These are phyloP conservation scores for Tolypocladium capitatum DNA, from an alignment of 2,329 filamentous ascomycete genomes.

Conservation along the genomic window DNA sequence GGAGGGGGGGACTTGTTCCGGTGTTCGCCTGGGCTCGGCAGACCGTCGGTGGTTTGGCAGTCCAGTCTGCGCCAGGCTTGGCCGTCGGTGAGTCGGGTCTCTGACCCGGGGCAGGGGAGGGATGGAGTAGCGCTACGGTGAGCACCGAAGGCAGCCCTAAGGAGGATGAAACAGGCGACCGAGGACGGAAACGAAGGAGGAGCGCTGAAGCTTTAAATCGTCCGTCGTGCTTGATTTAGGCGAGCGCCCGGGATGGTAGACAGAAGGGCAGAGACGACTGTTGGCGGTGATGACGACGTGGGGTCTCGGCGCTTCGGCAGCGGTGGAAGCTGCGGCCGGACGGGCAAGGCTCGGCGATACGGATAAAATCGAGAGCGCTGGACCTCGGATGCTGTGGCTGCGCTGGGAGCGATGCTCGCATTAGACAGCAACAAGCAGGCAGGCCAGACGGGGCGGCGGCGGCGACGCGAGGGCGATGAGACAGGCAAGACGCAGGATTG, in stretches of 20 bases:
- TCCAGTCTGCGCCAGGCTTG: neutral
- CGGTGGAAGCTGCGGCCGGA: constrained; percentile 4
- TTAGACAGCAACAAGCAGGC: neutral
- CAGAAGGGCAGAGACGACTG: neutral
- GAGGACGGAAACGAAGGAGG: constrained; percentile 34
- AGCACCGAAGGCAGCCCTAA: constrained; percentile 19
- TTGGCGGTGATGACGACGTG: constrained; percentile 9
- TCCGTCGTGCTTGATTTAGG: constrained; percentile 34
- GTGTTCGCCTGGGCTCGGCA: neutral
- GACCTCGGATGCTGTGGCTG: neutral
- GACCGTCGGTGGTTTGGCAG: neutral
- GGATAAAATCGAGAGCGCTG: constrained; percentile 4
- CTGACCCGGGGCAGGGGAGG: neutral
- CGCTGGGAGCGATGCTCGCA: neutral
- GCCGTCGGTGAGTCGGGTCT: neutral
- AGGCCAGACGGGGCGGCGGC: neutral
- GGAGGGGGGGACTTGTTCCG: neutral
- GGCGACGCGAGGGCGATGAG: neutral
- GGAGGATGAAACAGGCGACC: constrained; percentile 41
- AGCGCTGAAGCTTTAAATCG: constrained; percentile 30
- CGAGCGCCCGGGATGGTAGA: constrained; percentile 11
- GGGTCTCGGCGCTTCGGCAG: constrained; percentile 6
- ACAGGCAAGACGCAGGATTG: constrained; percentile 1
- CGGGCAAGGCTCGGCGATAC: constrained; percentile 6
- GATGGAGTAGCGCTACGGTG: neutral